Evolutionary conservation across 495 filamentous ascomycete genomes (phyloP), one percentile per base, ranked within the genome.

Genomic region (Aspergillus affinis): DNA sequence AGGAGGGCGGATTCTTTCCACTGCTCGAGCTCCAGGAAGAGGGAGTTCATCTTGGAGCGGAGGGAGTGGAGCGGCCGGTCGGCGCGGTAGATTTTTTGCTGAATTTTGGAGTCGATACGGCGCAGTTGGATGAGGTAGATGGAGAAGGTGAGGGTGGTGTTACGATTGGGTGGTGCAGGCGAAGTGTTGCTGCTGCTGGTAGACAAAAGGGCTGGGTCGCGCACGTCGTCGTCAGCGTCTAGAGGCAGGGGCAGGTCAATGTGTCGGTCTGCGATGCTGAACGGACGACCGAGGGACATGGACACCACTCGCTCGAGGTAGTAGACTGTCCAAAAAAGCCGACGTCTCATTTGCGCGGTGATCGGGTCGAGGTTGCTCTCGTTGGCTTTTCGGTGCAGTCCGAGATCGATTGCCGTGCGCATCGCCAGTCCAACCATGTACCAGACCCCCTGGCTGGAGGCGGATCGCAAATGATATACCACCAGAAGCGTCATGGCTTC

Each of bases 391-490:
- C 78, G 69, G 49, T 84, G 80, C 9, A 84, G 71, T 6, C 80
- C 81, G 5, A 84, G 69, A 54, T 84, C 80, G 41, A 84, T 80
- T 30, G 78, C 79, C 13, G 78, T 84, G 23, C 80, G 74, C 79
- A 82, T 84, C 1, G 80, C 80, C 23, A 84, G 71, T 29, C 80
- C 80, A 46, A 84, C 78, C 78, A 84, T 81, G 52, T 84, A 84
- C 81, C 80, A 84, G 61, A 84, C 74, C 13, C 80, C 81, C 62
- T 81, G 79, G 50, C 76, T 84, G 1, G 78, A 79, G 4, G 78
- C 72, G 19, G 78, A 80, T 10, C 81, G 73, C 4, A 84, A 68
- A 59, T 84, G 79, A 54, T 81, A 84, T 10, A 82, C 69, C 6
- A 84, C 79, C 9, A 84, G 67, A 26, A 84, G 75, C 8, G 77